Conservation (phyloP, 2,329 filamentous ascomycete genomes). For the Ophiostoma triangulosporum region DNA sequence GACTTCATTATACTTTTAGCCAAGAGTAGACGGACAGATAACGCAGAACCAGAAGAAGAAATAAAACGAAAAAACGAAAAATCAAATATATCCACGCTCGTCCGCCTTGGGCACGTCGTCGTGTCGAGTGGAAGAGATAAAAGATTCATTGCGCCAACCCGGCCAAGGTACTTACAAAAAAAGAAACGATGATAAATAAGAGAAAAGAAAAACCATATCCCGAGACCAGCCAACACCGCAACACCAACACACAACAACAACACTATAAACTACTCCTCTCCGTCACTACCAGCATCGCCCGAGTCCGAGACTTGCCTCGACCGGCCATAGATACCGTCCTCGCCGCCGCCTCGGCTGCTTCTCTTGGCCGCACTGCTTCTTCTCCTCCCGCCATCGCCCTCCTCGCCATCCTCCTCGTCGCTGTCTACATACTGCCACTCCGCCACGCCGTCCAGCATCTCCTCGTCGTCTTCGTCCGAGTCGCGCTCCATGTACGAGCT, state of each 20-base stretch:
- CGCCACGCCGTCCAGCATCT: constrained; percentile 48
- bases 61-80: not conserved
- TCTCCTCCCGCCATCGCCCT: not conserved
- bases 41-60: not conserved
- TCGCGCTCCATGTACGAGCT: constrained; percentile 43
- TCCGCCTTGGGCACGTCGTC: too few relatives aligned
- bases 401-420: constrained; percentile 16
- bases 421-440: constrained; percentile 39
- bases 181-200: not conserved
- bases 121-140: too few relatives aligned
- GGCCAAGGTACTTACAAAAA: too few relatives aligned
- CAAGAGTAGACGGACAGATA: not conserved
- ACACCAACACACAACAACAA: not conserved
- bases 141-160: too few relatives aligned
- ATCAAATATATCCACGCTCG: too few relatives aligned
- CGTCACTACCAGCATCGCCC: constrained; percentile 2
- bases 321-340: constrained; percentile 7
- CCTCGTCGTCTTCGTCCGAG: constrained; percentile 44
- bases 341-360: not conserved
- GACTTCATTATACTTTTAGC: not conserved
- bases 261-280: not conserved
- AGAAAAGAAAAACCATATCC: not conserved
- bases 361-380: not conserved
- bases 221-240: not conserved
- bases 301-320: constrained; percentile 9